Base-by-base conservation (phyloP, 1,284 basidiomycete species). In the Neolentinus lepideus region DNA sequence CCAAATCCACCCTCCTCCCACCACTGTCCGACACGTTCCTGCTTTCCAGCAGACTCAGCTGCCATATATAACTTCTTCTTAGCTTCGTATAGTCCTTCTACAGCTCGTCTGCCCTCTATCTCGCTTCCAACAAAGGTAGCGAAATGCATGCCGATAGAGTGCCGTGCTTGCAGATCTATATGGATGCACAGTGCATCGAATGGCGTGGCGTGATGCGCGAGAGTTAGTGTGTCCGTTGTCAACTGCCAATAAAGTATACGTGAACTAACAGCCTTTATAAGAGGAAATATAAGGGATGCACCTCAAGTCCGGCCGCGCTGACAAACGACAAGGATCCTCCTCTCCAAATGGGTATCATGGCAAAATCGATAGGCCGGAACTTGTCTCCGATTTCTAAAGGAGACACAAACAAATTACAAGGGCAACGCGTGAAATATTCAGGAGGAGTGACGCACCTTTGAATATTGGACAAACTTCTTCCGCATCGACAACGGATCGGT, bases 61-160 rank as follows among this genome's bases (percentile, higher is more conserved):
- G 67, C 70, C 21, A 59, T 57, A 10, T 57, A 56, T 19, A 74
- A 63, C 56, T 26, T 25, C 16, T 21, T 22, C 47, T 26, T 50
- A 3, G 47, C 47, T n/a, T 69, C 63, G 22, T 68, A 60, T 2
- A 72, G 55, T 1, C 71, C 68, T 59, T 74, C 71, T 6, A 68
- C 46, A 38, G 69, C 38, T 16, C 16, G 6, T 21, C 38, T 43
- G 6, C 38, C 71, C 60, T 74, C 72, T 36, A 60, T 60, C 14
- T 71, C 69, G 27, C 61, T 65, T 1, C 72, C 72, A 6, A 67
- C 68, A 57, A 73, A 74, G 19, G 72, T 74, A 14, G 63, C 72
- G 58, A 74, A 72, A 54, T 73, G 71, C 70, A 73, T 73, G 12
- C 64, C 72, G 12, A 73, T 62, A n/a, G 66, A 60, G 56, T 71